Evolutionary conservation across 1,284 basidiomycete species (phyloP), one percentile per base, ranked within the genome.

Genomic region (Malassezia restricta): DNA sequence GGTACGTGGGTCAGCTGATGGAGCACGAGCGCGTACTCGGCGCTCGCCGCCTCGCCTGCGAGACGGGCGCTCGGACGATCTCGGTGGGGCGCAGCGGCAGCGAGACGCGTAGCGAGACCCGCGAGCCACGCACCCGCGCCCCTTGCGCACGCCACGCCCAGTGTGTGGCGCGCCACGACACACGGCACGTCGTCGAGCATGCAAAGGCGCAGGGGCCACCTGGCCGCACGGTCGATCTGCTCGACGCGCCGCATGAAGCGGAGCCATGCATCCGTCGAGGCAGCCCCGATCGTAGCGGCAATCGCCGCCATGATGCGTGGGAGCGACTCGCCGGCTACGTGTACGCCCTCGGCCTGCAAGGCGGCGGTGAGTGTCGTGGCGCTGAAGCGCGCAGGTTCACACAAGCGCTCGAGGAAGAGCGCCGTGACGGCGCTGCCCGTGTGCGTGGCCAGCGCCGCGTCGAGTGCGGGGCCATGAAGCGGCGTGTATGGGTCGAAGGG

Each of bases 341-440:
- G 55, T 1, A 53, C 5, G 56, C 51, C 40, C 51, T 48, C 39
- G 15, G 41, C 42, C 20, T 40, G 40, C 28, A 54, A 38, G 33
- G 52, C 52, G 4, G 47, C 46, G 7, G 33, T 32, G 35, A 69
- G 47, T 1, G 64, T 62, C 5, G 56, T 51, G 33, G 54, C 47
- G 11, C 59, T 63, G 48, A 63, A 68, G 12, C 66, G 60, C 12
- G 61, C 65, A 5, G 65, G 63, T 57, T 67, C 65, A 35, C 63
- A 54, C 8, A 71, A 49, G 12, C 65, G 63, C 11, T 50, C 49
- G 15, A 71, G 44, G 45, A 67, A 71, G 39, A 66, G 58, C 24
- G 61, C 51, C 1, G 62, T 56, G 12, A 60, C 31, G 12, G 63
- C 61, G 5, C 33, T 35, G 24, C 54, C 47, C 2, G 57, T 32